A percentile compares a stretch with the other conserved stretches of the same genome.
Evolutionary conservation across 1,284 basidiomycete species (phyloP).

Genomic region (Paramarasmius palmivorus): DNA sequence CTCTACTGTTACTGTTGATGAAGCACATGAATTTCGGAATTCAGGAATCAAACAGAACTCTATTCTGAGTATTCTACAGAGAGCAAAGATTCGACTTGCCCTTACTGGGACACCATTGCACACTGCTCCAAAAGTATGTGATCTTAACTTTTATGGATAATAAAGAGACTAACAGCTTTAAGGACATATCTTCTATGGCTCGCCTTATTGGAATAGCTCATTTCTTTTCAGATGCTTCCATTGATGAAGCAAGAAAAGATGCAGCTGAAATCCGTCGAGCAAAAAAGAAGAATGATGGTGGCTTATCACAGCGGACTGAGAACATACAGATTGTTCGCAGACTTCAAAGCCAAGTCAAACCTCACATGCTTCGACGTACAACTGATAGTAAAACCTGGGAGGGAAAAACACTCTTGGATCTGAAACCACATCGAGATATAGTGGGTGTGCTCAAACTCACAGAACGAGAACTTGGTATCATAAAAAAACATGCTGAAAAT

Average conservation of each 20-base stretch:
- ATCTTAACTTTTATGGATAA: not conserved
- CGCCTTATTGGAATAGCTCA: slow-evolving; percentile 25
- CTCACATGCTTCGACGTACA: slow-evolving; percentile 22
- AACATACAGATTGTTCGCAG: slow-evolving; percentile 14
- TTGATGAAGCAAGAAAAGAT: slow-evolving; percentile 25
- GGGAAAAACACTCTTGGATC: slow-evolving; percentile 17
- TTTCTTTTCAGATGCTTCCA: slow-evolving; percentile 23
- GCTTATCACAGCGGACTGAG: not conserved
- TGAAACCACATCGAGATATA: slow-evolving; percentile 22
- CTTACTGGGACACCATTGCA: slow-evolving; percentile 35
- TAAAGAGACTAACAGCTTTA: not conserved
- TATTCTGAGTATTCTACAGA: slow-evolving; percentile 20
- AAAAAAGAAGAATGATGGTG: slow-evolving; percentile 22
- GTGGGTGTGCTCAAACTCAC: slow-evolving; percentile 21
- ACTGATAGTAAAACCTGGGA: slow-evolving; percentile 19
- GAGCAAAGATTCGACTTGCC: slow-evolving; percentile 17
- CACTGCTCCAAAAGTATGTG: slow-evolving; percentile 28
- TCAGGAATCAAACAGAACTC: slow-evolving; percentile 20
- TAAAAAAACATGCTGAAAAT: slow-evolving; percentile 16
- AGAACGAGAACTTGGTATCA: slow-evolving; percentile 21
- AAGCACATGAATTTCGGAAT: slow-evolving; percentile 31
- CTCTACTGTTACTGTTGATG: slow-evolving; percentile 25
- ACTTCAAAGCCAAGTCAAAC: slow-evolving; percentile 21
- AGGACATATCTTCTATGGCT: slow-evolving; percentile 31
- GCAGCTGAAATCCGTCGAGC: slow-evolving; percentile 16